Conservation (phyloP, 306 rosid genomes). For the Arachis stenosperma region DNA sequence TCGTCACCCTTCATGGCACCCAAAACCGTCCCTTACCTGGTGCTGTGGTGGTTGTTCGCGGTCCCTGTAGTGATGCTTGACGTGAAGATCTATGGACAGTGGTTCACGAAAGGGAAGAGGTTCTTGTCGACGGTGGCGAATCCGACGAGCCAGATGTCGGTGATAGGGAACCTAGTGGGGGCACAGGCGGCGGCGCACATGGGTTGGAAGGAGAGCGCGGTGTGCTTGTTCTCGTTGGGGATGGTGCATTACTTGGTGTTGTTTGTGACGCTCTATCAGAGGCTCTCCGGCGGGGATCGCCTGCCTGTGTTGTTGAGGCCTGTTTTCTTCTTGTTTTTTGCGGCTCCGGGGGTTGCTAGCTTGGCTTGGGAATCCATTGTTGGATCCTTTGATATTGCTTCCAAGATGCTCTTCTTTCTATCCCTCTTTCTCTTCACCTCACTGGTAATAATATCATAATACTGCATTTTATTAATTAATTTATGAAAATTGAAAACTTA, state of each 20-base stretch:
- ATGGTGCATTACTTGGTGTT: slow-evolving; percentile 67
- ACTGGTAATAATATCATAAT: slow-evolving; percentile 45
- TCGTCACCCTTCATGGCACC: slow-evolving; percentile 54
- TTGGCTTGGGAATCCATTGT: slow-evolving; percentile 68
- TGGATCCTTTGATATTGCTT: slow-evolving; percentile 52
- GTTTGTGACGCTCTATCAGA: slow-evolving; percentile 65
- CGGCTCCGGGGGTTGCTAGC: slow-evolving; percentile 69
- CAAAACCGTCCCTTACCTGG: slow-evolving; percentile 5
- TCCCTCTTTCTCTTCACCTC: slow-evolving; percentile 63
- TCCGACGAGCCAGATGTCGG: slow-evolving; percentile 68
- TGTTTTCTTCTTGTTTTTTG: slow-evolving; percentile 64
- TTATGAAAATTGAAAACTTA: no score
- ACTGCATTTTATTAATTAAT: not conserved
- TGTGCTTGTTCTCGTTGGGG: slow-evolving; percentile 60
- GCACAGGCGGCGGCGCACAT: slow-evolving; percentile 60
- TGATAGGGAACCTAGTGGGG: slow-evolving; percentile 63
- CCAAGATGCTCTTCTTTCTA: slow-evolving; percentile 78
- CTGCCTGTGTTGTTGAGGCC: slow-evolving; percentile 59
- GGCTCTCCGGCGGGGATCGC: slow-evolving; percentile 48
- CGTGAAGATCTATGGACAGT: slow-evolving; percentile 68
- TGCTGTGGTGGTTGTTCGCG: slow-evolving; percentile 56
- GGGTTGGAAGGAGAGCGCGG: slow-evolving; percentile 68
- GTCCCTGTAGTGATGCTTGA: slow-evolving; percentile 59
- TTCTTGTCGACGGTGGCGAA: slow-evolving; percentile 55
- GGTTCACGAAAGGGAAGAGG: slow-evolving; percentile 67